A percentile compares a stretch with the other conserved stretches of the same genome.
Conservation (phyloP, 2,329 filamentous ascomycete species). For the Aplosporella prunicola region DNA sequence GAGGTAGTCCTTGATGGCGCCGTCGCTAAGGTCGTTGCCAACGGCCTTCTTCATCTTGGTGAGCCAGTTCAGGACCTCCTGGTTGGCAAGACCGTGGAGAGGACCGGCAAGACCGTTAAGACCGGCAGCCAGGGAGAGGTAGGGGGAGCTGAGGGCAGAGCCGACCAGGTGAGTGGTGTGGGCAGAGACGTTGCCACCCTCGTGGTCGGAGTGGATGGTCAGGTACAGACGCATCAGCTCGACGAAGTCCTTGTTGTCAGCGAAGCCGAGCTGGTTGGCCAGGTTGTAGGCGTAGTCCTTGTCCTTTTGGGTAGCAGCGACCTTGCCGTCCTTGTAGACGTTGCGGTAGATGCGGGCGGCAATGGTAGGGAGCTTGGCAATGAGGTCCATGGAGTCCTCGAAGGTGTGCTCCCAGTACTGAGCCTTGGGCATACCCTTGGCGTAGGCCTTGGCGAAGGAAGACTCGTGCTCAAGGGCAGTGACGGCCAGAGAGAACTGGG, state of each 20-base stretch:
- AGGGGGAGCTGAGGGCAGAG: conserved; percentile 90
- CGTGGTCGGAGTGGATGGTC: conserved; percentile 99
- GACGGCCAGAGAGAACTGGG: conserved; percentile 96
- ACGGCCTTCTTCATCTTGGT: conserved; percentile 96
- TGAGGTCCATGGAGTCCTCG: conserved; percentile 99
- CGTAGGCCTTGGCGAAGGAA: conserved; percentile 95
- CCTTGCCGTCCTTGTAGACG: conserved; percentile 99
- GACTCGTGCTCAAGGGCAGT: conserved; percentile 98
- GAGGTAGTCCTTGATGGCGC: conserved; percentile 96
- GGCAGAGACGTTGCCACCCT: conserved; percentile 96
- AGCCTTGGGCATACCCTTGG: conserved; percentile 98
- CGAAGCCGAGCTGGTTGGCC: conserved; percentile 97
- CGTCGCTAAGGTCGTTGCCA: conserved; percentile 90
- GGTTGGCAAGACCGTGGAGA: conserved; percentile 98
- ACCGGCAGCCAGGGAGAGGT: conserved; percentile 92
- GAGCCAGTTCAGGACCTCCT: conserved; percentile 99
- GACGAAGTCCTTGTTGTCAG: conserved; percentile 89
- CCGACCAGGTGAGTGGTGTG: conserved; percentile 98
- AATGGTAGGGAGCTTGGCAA: conserved; percentile 98
- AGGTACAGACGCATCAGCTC: conserved; percentile 98
- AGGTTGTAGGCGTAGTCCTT: conserved; percentile 99
- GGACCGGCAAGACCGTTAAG: conserved; percentile 97
- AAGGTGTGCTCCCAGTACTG: conserved; percentile 99
- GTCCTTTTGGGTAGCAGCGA: conserved; percentile 90
- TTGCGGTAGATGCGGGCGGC: conserved; percentile 99